Base-by-base conservation (phyloP, 31 red algal species). In the Odonthalia washingtoniensis region DNA sequence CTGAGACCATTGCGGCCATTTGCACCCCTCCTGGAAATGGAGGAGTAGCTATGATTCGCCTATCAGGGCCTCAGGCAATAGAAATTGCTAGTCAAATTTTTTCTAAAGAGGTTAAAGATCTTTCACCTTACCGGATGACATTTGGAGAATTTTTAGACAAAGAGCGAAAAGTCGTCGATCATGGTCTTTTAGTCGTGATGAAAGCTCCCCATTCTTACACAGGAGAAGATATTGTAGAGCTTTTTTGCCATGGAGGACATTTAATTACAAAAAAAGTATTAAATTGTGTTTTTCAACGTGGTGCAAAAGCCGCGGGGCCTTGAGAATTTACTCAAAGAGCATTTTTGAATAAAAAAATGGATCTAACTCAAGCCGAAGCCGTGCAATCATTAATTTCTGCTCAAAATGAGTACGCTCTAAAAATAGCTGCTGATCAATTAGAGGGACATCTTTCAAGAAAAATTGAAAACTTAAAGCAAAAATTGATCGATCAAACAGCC, bases 301-400 rank as follows among this genome's bases (percentile, higher is more conserved):
- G 38, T 41, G 72, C 38, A 41, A 32, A 39, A 38, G 26, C 27
- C 34, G 72, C 72, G 26, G 72, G 39, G 72, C 34, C 72, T 32
- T 2, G 72, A 40, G 72, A 75, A 39, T 75, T 75, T 43, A 75
- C 72, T 39, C 36, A 75, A 43, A 32, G 72, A 38, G 72, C 72
- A 30, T 75, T 75, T 39, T 30, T 75, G 26, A 43, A 43, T 28
- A 39, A 43, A 30, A 37, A 43, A 43, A 75, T 75, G 72, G 72
- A 75, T 75, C 38, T 75, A 43, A 28, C 40, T 40, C 72, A 75
- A 75, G 72, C 40, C 39, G 72, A 75, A 41, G 72, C 72, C 36
- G 72, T 75, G 27, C 32, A 32, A 40, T 32, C 31, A 38, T 39
- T 75, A 30, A 75, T 75, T 40, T 32, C 31, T 43, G 31, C 72